Evolutionary conservation across 352 stramenopile genomes (phyloP), one percentile per base, ranked within the genome.

Genomic region (Phytophthora colocasiae): DNA sequence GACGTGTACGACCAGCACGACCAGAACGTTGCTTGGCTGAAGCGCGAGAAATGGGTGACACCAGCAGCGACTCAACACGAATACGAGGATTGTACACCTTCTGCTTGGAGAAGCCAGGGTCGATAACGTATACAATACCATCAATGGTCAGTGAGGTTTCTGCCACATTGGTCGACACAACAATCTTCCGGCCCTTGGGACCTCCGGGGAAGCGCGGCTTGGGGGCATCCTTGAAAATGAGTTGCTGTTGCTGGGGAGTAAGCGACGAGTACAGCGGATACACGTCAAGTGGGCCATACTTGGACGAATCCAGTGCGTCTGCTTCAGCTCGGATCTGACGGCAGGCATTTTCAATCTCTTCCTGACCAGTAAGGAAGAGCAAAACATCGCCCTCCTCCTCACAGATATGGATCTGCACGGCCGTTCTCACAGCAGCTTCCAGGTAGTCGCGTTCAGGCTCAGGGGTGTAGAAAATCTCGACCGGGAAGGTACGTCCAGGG

Each of bases 121-220:
- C 98, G 40, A 99, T 91, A 29, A 99, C 98, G 79, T 99, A 99
- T 15, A 99, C 97, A 62, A 99, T 99, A 22, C 97, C 98, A 77
- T 99, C 97, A 78, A 99, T 99, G 1, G 98, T 99, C n/a, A 99
- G 73, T 58, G 95, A 99, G 27, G 98, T 99, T 78, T 99, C 98
- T 24, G 98, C 98, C 72, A 99, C 98, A 80, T 99, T 99, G 43
- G 98, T 99, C 14, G 90, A 96, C 39, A 99, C 92, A n/a, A 99
- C 97, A 26, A 99, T 92, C 73, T 98, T 98, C 12, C 93, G 83
- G n/a, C 94, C 96, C 12, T 93, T 95, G 7, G 94, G 93, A 6
- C 90, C 91, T 14, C 83, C 86, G 1, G 75, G 72, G 60, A 87
- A 86, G 87, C 70, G 94, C 51, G 78, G 95, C 93, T 71, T 96